Base-by-base conservation (phyloP, 306 rosid genomes). In the Prunus fruticosa region DNA sequence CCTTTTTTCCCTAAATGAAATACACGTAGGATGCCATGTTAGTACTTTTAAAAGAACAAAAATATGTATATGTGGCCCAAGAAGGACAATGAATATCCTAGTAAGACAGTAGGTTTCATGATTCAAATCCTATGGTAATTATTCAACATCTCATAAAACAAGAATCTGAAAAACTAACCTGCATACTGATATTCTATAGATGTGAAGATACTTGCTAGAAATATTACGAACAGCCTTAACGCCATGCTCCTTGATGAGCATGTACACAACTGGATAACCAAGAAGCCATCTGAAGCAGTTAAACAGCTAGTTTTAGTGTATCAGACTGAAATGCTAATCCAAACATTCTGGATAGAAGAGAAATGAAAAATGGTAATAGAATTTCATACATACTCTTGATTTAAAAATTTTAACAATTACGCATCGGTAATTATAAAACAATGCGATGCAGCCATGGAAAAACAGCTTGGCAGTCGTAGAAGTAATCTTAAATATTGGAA, bases 281-380 rank as follows among this genome's bases (percentile, higher is more conserved):
- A 93, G 96, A 86, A 93, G 96, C 98, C 98, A 93, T 79, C 97
- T 91, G 92, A 54, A 75, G 71, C 81, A 83, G 76, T 82, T 46
- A 75, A 74, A 83, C 30, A 83, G 46, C n/a, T n/a, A 71, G 12
- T 12, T 71, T 34, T 71, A 71, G 52, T 14, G 32, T 20, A 71
- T 13, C 15, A n/a, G n/a, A 54, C 63, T 18, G n/a, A 71, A n/a
- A 52, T 28, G 16, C 62, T 46, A 22, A 43, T 69, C 53, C 20
- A 45, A 51, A 38, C 63, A 52, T 12, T 30, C 5, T 19, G 19
- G 30, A 71, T 27, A 30, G 18, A 28, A 30, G 32, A 25, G 27
- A 8, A 68, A 25, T 16, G 14, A 27, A 16, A 68, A 50, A 9
- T 15, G 13, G 10, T 50, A 25, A 69, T 8, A 69, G 62, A 23